These are phyloP conservation scores for Phytopythium montanum DNA, from an alignment of 352 stramenopile species.

Conservation along the genomic window DNA sequence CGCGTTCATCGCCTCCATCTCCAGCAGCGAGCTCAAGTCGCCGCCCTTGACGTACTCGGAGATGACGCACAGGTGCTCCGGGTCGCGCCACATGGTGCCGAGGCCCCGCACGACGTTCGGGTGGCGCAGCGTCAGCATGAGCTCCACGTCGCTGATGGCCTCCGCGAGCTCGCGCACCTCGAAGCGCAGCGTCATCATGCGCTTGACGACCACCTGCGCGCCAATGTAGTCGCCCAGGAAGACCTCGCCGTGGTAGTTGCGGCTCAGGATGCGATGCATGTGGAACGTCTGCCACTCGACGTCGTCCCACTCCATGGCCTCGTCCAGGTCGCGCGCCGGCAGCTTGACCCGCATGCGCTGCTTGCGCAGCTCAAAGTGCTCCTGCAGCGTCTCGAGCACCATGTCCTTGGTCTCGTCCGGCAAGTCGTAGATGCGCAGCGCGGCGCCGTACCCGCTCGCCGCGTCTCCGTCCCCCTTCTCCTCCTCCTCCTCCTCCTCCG, in stretches of 20 bases:
- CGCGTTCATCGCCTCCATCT: conserved; percentile 35
- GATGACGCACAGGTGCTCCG: conserved; percentile 61
- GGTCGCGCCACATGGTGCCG: conserved; percentile 67
- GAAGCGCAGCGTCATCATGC: conserved; percentile 61
- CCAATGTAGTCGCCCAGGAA: conserved; percentile 59
- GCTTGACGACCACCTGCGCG: conserved; percentile 61
- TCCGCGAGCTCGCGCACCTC: conserved; percentile 51
- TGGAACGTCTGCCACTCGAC: conserved; percentile 60
- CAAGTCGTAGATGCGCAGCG: conserved; percentile 54
- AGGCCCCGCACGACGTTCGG: conserved; percentile 64
- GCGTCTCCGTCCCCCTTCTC: no score
- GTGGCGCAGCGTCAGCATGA: conserved; percentile 53
- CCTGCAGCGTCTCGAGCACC: conserved; percentile 50
- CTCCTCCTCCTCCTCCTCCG: conserved; percentile 20
- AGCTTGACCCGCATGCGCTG: conserved; percentile 24
- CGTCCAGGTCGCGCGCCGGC: background rate
- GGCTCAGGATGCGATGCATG: conserved; percentile 56
- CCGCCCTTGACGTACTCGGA: conserved; percentile 62
- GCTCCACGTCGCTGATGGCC: conserved; percentile 73
- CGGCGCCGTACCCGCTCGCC: conserved; percentile 14
- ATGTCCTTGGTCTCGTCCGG: conserved; percentile 52
- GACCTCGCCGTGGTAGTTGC: conserved; percentile 58
- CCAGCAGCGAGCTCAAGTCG: conserved; percentile 52
- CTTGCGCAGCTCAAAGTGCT: conserved; percentile 59
- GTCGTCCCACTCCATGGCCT: conserved; percentile 39